These are phyloP conservation scores for Lotus japonicus DNA, from an alignment of 306 rosid species.

Conservation along the genomic window DNA sequence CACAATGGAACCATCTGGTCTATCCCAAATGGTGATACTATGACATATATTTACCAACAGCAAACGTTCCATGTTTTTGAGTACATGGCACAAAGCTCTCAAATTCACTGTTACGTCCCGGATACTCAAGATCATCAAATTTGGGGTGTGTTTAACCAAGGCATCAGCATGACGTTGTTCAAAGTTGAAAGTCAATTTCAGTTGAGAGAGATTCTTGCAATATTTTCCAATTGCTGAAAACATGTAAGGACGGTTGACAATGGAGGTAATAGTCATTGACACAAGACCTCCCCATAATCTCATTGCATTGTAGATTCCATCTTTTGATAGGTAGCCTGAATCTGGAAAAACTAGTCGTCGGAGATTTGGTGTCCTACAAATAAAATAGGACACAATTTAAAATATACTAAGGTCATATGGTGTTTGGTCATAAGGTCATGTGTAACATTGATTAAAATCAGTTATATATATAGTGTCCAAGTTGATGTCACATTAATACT, in stretches of 20 bases:
- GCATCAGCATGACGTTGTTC: background rate
- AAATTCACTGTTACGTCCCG: background rate
- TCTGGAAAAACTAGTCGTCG: slow-evolving; percentile 25
- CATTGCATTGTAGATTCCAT: background rate
- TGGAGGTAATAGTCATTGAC: slow-evolving; percentile 18
- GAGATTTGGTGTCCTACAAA: slow-evolving; percentile 26
- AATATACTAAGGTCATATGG: background rate
- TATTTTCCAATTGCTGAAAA: background rate
- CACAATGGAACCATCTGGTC: too few relatives aligned
- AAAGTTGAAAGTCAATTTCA: slow-evolving; percentile 14
- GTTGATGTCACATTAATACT: too few relatives aligned
- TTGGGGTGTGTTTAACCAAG: background rate
- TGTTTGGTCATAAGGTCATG: too few relatives aligned
- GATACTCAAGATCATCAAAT: slow-evolving; percentile 18
- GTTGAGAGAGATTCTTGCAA: background rate
- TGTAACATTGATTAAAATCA: too few relatives aligned
- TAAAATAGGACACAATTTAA: background rate
- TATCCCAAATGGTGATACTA: too few relatives aligned
- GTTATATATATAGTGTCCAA: too few relatives aligned
- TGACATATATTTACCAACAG: too few relatives aligned
- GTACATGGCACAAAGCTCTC: background rate
- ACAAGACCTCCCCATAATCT: slow-evolving; percentile 24
- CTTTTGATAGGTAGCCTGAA: background rate
- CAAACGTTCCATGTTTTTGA: background rate
- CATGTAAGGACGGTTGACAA: background rate